Conservation (phyloP, 148 eudicot species). For the Rhododendron molle region DNA sequence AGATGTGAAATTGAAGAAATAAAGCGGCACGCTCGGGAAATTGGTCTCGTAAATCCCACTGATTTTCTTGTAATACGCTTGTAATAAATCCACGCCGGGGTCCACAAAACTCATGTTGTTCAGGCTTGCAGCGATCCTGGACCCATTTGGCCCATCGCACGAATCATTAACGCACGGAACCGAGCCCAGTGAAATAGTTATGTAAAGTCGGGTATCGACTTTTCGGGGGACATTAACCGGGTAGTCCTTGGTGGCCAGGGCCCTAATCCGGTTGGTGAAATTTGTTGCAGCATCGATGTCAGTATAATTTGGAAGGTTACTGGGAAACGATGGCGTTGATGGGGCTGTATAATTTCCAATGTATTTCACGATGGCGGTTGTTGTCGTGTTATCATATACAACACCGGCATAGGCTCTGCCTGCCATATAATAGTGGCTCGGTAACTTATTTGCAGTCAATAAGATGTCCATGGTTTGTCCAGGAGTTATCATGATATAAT, state of each 20-base stretch:
- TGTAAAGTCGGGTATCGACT: no score
- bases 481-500: background rate
- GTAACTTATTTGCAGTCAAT: background rate
- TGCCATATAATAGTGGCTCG: background rate
- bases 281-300: no score
- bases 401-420: constrained; percentile 11
- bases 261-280: no score
- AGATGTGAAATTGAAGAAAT: constrained; percentile 16
- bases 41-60: constrained; percentile 9
- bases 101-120: constrained; percentile 25
- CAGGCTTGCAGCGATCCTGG: constrained; percentile 17
- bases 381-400: constrained; percentile 21
- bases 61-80: constrained; percentile 20
- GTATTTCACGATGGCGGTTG: constrained; percentile 26
- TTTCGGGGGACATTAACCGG: no score
- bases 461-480: background rate
- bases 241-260: no score
- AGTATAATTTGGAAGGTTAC: no score
- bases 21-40: constrained; percentile 20
- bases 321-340: no score
- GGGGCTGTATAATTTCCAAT: no score
- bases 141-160: constrained; percentile 15
- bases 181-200: background rate
- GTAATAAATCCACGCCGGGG: constrained; percentile 19
- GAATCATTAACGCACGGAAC: constrained; percentile 8